Conservation (phyloP, 148 eudicot genomes). For the Agrostemma githago region DNA sequence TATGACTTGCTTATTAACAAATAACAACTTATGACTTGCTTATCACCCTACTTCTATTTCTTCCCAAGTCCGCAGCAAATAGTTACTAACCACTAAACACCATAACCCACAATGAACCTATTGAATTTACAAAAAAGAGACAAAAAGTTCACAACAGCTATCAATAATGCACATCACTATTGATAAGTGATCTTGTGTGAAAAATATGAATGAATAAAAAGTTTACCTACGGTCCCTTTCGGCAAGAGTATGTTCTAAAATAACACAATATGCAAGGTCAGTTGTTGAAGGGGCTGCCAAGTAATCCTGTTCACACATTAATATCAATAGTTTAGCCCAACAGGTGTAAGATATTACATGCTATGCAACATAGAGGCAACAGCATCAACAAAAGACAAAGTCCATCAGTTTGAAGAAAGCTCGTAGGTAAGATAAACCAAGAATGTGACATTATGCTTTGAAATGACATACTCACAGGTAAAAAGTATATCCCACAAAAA, state of each 20-base stretch:
- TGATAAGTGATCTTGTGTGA: not conserved
- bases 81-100: not conserved
- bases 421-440: not conserved
- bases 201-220: not conserved
- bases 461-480: not conserved
- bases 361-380: not conserved
- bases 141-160: not conserved
- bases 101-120: not conserved
- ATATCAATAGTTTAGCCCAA: conserved; percentile 9
- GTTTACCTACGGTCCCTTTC: conserved; percentile 94
- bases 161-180: not conserved
- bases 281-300: conserved; percentile 69
- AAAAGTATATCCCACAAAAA: not conserved
- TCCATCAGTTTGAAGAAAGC: not conserved
- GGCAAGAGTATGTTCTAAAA: conserved; percentile 93
- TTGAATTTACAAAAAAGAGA: not conserved
- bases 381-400: not conserved
- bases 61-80: too few species aligned
- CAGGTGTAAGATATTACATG: conserved; percentile 6
- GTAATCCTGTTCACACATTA: conserved; percentile 63
- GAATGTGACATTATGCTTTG: not conserved
- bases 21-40: too few species aligned
- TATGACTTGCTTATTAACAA: too few species aligned
- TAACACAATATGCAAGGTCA: conserved; percentile 82
- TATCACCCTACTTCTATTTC: too few species aligned